Evolutionary conservation across 2,329 filamentous ascomycete species (phyloP), one percentile per base, ranked within the genome.

Genomic region (Sclerotinia borealis): DNA sequence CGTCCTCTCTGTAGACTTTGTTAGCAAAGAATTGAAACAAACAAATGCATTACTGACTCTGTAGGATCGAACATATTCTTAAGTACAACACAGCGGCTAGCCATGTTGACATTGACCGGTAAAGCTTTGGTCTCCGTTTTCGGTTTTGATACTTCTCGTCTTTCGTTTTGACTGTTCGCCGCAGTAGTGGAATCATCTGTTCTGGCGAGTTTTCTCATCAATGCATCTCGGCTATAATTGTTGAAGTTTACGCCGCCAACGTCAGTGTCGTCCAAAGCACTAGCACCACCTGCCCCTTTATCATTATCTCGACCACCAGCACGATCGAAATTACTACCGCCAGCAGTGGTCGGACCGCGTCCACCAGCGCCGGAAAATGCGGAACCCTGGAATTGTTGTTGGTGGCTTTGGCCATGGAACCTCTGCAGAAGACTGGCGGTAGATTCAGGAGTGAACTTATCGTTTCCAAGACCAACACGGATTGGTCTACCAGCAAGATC

Each of bases 241-340:
- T 92, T 96, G 89, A 98, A 98, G 80, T 98, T 98, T 78, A 99
- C 93, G 74, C 95, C 95, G 59, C 91, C 92, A 75, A 99, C 95
- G 77, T 99, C 95, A 67, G 93, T 96, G 75, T 99, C 95, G 78
- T 99, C 95, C 59, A 99, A 82, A 72, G 95, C 95, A 79, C 93
- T 96, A 56, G 93, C 93, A 71, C 92, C 92, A 65, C 91, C 90
- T 51, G 90, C 85, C 69, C 85, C 85, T 78, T 97, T 96, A 73
- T 96, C 92, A 76, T 88, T 91, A 73, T 96, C 92, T 72, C 93
- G 88, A 69, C 89, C 91, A 69, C 92, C 90, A 64, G 92, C 91
- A 73, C 93, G 91, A 76, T 98, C 95, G 75, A 97, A 98, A 72
- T 89, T 86, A 73, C 83, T 85, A 65, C 81, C 81, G 64, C 85